Evolutionary conservation across 768 basidiomycete species (phyloP).

Genomic region (Botryobasidium botryosum): DNA sequence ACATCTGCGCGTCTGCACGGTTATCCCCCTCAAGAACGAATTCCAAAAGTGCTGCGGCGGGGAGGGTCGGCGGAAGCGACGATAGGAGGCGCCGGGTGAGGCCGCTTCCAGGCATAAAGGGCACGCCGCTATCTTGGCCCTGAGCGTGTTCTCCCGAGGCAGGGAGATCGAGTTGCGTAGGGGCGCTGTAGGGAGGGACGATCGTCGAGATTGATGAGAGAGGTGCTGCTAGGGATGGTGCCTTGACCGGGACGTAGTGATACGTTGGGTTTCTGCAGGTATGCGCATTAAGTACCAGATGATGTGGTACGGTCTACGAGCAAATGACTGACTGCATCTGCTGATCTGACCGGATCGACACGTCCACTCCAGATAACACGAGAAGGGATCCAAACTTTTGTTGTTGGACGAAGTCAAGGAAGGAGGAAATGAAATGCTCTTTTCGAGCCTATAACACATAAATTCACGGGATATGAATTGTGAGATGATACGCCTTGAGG

Average conservation of each 20-base stretch:
- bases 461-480: background rate
- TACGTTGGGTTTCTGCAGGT: slow-evolving; percentile 44
- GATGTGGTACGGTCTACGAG: background rate
- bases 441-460: slow-evolving; percentile 60
- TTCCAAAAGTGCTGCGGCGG: slow-evolving; percentile 40
- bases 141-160: too few relatives aligned
- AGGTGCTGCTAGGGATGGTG: slow-evolving; percentile 24
- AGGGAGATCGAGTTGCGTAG: background rate
- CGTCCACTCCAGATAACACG: slow-evolving; percentile 60
- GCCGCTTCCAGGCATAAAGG: slow-evolving; percentile 69
- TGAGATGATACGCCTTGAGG: slow-evolving; percentile 3
- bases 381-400: slow-evolving; percentile 36
- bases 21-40: slow-evolving; percentile 79
- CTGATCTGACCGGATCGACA: slow-evolving; percentile 50
- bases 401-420: slow-evolving; percentile 39
- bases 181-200: slow-evolving; percentile 28
- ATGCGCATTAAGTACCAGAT: background rate
- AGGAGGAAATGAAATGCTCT: slow-evolving; percentile 40
- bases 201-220: slow-evolving; percentile 25
- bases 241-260: slow-evolving; percentile 30
- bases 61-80: slow-evolving; percentile 33
- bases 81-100: slow-evolving; percentile 48
- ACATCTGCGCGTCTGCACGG: slow-evolving; percentile 44
- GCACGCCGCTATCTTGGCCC: slow-evolving; percentile 27
- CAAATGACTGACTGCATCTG: slow-evolving; percentile 50